phyloP scores from a whole-genome alignment of 495 filamentous ascomycete genomes.

The Aspergillus cristatus region DNA sequence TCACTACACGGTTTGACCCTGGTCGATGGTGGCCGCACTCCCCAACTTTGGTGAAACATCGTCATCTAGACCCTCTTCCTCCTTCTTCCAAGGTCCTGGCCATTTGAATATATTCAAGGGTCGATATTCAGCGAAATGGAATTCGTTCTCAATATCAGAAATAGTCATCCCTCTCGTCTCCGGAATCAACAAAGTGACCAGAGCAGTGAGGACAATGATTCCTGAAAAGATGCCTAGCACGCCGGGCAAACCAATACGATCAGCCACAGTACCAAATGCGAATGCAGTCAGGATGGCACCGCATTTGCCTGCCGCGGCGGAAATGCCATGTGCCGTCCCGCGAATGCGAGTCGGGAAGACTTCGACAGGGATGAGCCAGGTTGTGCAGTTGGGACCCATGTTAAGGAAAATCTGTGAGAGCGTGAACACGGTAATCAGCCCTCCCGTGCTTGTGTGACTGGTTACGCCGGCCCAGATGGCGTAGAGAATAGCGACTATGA shows the following conservation, averaged over 20 bases:
- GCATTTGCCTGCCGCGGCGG: conserved; percentile 16
- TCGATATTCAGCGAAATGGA: too few species aligned
- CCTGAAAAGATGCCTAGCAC: conserved; percentile 23
- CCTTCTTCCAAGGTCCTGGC: too few species aligned
- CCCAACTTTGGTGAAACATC: too few species aligned
- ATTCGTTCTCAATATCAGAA: conserved; percentile 20
- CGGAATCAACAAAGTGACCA: conserved; percentile 17
- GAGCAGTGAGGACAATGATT: conserved; percentile 14
- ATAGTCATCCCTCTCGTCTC: conserved; percentile 17
- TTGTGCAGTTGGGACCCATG: conserved; percentile 23
- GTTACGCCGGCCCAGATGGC: conserved; percentile 22
- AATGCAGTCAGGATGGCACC: conserved; percentile 19
- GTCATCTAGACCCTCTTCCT: too few species aligned
- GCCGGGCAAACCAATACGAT: conserved; percentile 14
- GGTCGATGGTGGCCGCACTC: too few species aligned
- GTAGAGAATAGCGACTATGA: conserved; percentile 19
- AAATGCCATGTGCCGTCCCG: conserved; percentile 17
- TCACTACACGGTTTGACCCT: too few species aligned
- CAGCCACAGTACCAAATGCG: conserved; percentile 17
- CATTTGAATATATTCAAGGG: too few species aligned
- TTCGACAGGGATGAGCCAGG: conserved; percentile 21
- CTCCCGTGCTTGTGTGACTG: conserved; percentile 19
- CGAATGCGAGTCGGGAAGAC: conserved; percentile 21
- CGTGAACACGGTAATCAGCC: conserved; percentile 20
- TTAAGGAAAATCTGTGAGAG: conserved; percentile 21